Evolutionary conservation across 1,284 basidiomycete species (phyloP).

Genomic region (Apiotrichum siamense): DNA sequence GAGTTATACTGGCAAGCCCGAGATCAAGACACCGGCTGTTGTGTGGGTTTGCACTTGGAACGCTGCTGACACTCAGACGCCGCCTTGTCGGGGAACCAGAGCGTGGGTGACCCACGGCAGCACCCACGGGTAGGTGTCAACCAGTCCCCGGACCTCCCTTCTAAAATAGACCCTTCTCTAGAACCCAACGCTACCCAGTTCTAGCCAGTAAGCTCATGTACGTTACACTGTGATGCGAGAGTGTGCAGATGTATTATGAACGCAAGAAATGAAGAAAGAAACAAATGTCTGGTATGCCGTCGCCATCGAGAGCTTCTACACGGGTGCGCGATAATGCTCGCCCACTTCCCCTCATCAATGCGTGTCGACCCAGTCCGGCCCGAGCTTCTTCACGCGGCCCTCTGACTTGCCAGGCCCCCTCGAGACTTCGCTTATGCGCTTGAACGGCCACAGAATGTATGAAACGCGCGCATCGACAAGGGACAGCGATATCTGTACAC

Average conservation of each 20-base stretch:
- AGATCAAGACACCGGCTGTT: conserved; percentile 68
- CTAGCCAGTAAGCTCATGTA: too few relatives aligned
- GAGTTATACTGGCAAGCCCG: conserved; percentile 32
- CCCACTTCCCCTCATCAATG: too few relatives aligned
- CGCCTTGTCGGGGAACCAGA: neutral
- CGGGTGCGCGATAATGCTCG: too few relatives aligned
- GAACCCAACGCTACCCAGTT: too few relatives aligned
- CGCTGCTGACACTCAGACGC: neutral
- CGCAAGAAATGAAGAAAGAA: too few relatives aligned
- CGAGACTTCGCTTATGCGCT: conserved; percentile 27
- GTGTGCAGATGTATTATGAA: too few relatives aligned
- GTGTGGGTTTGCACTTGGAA: conserved; percentile 52
- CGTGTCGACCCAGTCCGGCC: neutral
- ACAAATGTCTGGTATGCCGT: too few relatives aligned
- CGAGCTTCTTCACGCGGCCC: conserved; percentile 22
- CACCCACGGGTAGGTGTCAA: too few relatives aligned
- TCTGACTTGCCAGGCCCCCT: conserved; percentile 28
- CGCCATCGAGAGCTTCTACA: too few relatives aligned
- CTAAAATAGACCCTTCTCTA: too few relatives aligned
- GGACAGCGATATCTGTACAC: conserved; percentile 44
- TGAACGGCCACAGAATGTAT: conserved; percentile 48
- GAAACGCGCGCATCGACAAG: conserved; percentile 47
- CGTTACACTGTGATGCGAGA: too few relatives aligned
- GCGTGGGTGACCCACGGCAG: neutral
- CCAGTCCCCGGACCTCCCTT: too few relatives aligned